These are phyloP conservation scores for Jamesozyma jinghongensis DNA, from an alignment of 805 yeast genomes.

Conservation along the genomic window DNA sequence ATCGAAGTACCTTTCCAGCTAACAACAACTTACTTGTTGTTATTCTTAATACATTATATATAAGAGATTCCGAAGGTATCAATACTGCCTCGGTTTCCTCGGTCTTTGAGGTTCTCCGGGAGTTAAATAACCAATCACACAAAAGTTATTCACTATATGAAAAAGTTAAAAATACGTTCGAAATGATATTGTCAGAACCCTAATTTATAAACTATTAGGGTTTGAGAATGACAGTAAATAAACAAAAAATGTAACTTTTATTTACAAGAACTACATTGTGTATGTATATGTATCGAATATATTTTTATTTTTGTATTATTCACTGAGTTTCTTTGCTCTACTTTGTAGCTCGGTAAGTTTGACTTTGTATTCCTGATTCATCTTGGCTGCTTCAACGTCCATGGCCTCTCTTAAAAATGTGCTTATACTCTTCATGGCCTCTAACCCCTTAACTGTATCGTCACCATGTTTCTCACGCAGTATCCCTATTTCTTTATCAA, in stretches of 20 bases:
- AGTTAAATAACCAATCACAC: background rate
- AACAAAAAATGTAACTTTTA: too few species aligned
- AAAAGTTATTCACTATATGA: background rate
- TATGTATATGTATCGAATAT: too few species aligned
- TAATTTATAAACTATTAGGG: too few species aligned
- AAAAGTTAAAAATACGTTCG: background rate
- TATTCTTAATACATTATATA: too few species aligned
- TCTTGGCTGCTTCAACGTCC: slow-evolving; percentile 5
- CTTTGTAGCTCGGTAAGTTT: background rate
- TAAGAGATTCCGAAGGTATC: too few species aligned
- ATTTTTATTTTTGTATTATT: too few species aligned
- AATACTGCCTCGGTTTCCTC: background rate
- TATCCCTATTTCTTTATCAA: background rate
- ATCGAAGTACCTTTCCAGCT: too few species aligned
- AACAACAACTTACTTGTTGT: too few species aligned
- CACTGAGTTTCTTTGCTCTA: background rate
- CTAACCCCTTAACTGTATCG: slow-evolving; percentile 19
- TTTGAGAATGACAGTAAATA: too few species aligned
- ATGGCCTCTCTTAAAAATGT: slow-evolving; percentile 10
- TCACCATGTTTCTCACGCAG: slow-evolving; percentile 14
- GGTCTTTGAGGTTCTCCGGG: background rate
- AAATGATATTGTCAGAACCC: too few species aligned
- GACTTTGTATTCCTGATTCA: background rate
- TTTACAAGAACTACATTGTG: too few species aligned
- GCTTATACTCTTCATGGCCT: slow-evolving; percentile 12